Evolutionary conservation across 768 basidiomycete genomes (phyloP), one percentile per base, ranked within the genome.

Genomic region (Lactarius evosmus): DNA sequence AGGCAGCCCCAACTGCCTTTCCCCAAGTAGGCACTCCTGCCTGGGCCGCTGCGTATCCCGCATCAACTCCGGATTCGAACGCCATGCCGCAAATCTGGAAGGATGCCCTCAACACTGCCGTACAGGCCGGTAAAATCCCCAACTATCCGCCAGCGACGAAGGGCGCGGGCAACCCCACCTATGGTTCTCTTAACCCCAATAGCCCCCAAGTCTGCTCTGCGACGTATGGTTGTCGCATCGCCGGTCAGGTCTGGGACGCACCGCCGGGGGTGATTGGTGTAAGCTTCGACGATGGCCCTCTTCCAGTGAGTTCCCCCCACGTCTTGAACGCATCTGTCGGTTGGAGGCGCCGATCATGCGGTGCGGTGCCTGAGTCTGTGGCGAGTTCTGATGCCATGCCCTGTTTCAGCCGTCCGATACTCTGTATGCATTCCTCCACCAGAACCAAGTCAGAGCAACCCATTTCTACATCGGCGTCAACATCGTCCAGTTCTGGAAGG

Each of bases 381-480:
- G 32, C 25, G 30, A 44, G 54, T 49, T 50, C 46, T 60, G 38
- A 56, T 34, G 9, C 8, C 17, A 6, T 19, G n/a, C 29, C 9
- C 8, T n/a, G 7, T 50, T 27, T 33, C 57, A 67, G 67, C 44
- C 75, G 12, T 74, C 74, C 17, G 69, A 71, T 19, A 25, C 50
- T 14, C 71, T 83, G n/a, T 76, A 78, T 68, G 61, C 69, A 16
- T 82, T 78, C 70, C 71, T 82, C 16, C 59, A 70, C 36, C 12
- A 73, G 53, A 74, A 82, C 61, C 73, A 78, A 64, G 61, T 73
- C 30, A 67, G 56, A 27, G 79, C 76, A 9, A 79, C 80, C 22
- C 80, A 81, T 65, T 82, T 81, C 69, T 75, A 77, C 73, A 81
- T 82, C 68, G 80, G 81, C 14, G 65, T 68, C 2, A 80, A 80